A percentile compares a stretch with the other conserved stretches of the same genome.
These are phyloP conservation scores for Cystofilobasidium bisporidii DNA, from an alignment of 768 basidiomycete genomes.

Conservation along the genomic window DNA sequence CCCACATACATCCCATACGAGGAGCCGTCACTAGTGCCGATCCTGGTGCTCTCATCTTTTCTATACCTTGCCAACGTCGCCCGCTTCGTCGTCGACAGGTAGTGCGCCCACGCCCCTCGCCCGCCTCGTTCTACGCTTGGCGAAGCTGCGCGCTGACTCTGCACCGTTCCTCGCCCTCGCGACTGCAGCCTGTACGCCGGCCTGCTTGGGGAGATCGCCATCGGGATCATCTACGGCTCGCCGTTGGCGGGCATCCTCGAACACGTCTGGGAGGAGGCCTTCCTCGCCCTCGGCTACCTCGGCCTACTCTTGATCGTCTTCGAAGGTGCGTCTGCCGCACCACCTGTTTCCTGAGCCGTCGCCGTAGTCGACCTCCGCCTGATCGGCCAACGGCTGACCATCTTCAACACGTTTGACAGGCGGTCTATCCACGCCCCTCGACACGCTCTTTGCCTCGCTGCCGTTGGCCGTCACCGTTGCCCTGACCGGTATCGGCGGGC, in stretches of 20 bases:
- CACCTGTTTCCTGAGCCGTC: too few relatives aligned
- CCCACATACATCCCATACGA: slow-evolving; percentile 36
- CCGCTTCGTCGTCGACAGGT: slow-evolving; percentile 43
- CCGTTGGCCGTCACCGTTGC: slow-evolving; percentile 48
- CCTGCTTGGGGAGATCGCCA: slow-evolving; percentile 37
- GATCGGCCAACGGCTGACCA: too few relatives aligned
- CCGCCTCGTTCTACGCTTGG: too few relatives aligned
- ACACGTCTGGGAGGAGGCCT: slow-evolving; percentile 43
- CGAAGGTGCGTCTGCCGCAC: slow-evolving; percentile 43
- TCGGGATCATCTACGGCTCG: slow-evolving; percentile 52
- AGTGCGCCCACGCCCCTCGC: too few relatives aligned
- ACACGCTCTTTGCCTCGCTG: slow-evolving; percentile 46
- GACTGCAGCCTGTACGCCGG: slow-evolving; percentile 43
- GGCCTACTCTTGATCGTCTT: slow-evolving; percentile 51
- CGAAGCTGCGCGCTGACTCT: too few relatives aligned
- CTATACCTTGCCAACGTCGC: slow-evolving; percentile 50
- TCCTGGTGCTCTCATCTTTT: slow-evolving; percentile 51
- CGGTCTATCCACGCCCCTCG: slow-evolving; percentile 49
- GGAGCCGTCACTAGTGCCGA: slow-evolving; percentile 36
- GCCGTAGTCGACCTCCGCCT: too few relatives aligned
- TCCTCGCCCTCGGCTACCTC: slow-evolving; percentile 46
- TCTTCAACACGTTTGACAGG: slow-evolving; percentile 38
- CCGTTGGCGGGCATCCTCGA: slow-evolving; percentile 46
- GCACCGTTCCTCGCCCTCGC: not conserved
- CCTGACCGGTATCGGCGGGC: slow-evolving; percentile 46